Conservation (phyloP, 2,329 filamentous ascomycete genomes). For the Colletotrichum sp. region DNA sequence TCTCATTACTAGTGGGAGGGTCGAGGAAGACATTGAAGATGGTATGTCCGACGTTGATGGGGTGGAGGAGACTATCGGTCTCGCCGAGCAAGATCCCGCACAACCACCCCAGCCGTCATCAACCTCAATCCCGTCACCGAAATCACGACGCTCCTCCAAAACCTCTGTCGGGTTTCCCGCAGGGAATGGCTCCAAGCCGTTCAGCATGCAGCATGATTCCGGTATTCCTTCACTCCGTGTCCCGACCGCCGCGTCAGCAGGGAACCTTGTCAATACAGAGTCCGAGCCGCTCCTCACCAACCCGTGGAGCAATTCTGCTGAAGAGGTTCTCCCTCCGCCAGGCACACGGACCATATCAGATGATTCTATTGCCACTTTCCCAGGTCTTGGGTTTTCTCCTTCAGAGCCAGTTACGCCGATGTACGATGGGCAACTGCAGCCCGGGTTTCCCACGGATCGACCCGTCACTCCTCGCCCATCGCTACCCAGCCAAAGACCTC, state of each 20-base stretch:
- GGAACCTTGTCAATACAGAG: constrained; percentile 37
- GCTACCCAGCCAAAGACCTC: constrained; percentile 29
- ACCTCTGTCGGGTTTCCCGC: constrained; percentile 49
- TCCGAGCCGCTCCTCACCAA: constrained; percentile 45
- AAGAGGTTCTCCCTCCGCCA: constrained; percentile 34
- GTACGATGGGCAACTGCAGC: constrained; percentile 29
- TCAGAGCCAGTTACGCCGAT: constrained; percentile 37
- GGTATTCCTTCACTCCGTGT: constrained; percentile 41
- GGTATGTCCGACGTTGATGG: constrained; percentile 60
- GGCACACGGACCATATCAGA: constrained; percentile 42
- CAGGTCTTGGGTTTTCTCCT: constrained; percentile 26
- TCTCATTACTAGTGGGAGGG: constrained; percentile 87
- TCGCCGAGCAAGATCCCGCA: constrained; percentile 58
- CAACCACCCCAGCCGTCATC: constrained; percentile 40
- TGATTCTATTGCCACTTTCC: constrained; percentile 36
- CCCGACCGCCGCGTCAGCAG: constrained; percentile 33
- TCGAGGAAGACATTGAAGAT: constrained; percentile 62
- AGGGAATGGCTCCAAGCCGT: constrained; percentile 39
- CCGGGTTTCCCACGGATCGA: constrained; percentile 21
- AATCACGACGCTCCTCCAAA: constrained; percentile 54
- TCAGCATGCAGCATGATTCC: constrained; percentile 38
- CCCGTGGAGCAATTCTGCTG: constrained; percentile 46
- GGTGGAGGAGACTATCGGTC: constrained; percentile 68
- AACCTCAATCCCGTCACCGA: constrained; percentile 24
- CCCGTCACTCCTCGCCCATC: constrained; percentile 22